Evolutionary conservation across 306 rosid species (phyloP).

Genomic region (Dryas octopetala): DNA sequence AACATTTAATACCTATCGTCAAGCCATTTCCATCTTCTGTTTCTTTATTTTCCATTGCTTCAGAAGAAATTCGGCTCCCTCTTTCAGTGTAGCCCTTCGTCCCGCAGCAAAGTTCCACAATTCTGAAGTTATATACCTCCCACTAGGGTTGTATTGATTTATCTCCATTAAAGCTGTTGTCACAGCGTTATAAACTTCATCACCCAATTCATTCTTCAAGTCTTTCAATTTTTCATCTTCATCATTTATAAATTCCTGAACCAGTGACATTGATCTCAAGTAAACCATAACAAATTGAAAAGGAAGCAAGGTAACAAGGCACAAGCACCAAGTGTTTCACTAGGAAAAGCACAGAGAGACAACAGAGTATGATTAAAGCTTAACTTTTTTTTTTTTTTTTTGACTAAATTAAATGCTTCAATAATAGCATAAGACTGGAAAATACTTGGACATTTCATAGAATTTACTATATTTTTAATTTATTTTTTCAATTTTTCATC

Average conservation of each 20-base stretch:
- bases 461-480: too few species aligned
- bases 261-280: too few species aligned
- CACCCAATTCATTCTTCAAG: slow-evolving; percentile 44
- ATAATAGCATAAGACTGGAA: slow-evolving; percentile 2
- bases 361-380: too few species aligned
- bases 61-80: slow-evolving; percentile 27
- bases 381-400: too few species aligned
- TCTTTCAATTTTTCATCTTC: slow-evolving; percentile 44
- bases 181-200: slow-evolving; percentile 45
- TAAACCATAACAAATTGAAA: too few species aligned
- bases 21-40: slow-evolving; percentile 10
- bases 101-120: slow-evolving; percentile 53
- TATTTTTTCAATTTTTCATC: not conserved
- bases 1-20: slow-evolving; percentile 20
- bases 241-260: slow-evolving; percentile 21
- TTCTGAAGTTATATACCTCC: slow-evolving; percentile 51
- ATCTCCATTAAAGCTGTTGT: slow-evolving; percentile 49
- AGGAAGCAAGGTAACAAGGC: too few species aligned
- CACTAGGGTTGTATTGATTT: slow-evolving; percentile 64
- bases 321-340: too few species aligned
- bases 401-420: not conserved
- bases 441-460: not conserved
- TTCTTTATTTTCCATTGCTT: slow-evolving; percentile 20
- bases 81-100: slow-evolving; percentile 45
- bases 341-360: too few species aligned